Evolutionary conservation across 495 filamentous ascomycete species (phyloP).

Genomic region (Penicillium daleae): DNA sequence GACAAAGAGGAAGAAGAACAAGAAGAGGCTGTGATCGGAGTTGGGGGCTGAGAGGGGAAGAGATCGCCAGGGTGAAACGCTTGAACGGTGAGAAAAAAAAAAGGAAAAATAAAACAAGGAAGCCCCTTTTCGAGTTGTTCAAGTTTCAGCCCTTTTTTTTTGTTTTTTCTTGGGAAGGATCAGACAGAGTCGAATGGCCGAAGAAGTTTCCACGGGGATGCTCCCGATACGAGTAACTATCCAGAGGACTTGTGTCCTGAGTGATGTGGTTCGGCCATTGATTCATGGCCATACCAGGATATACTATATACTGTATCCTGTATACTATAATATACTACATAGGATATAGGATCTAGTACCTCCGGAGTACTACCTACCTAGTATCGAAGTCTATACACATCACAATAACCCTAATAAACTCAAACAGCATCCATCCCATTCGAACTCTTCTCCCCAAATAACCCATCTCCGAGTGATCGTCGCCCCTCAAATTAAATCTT

Average conservation of each 20-base stretch:
- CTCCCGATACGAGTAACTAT: no score
- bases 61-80: constrained; percentile 36
- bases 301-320: no score
- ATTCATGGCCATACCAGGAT: no score
- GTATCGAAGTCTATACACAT: background rate
- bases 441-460: background rate
- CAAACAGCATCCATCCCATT: background rate
- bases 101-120: background rate
- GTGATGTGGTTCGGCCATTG: no score
- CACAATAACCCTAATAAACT: background rate
- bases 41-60: constrained; percentile 31
- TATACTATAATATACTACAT: no score
- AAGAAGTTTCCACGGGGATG: no score
- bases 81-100: background rate
- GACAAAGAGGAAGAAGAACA: background rate
- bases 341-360: no score
- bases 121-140: constrained; percentile 19
- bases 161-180: no score
- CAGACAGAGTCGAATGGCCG: no score
- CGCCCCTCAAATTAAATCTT: constrained; percentile 13
- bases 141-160: constrained; percentile 28
- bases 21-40: constrained; percentile 6
- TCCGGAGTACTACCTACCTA: background rate
- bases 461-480: constrained; percentile 10
- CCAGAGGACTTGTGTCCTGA: no score